Base-by-base conservation (phyloP, 768 basidiomycete genomes). In the Pisolithus microcarpus region DNA sequence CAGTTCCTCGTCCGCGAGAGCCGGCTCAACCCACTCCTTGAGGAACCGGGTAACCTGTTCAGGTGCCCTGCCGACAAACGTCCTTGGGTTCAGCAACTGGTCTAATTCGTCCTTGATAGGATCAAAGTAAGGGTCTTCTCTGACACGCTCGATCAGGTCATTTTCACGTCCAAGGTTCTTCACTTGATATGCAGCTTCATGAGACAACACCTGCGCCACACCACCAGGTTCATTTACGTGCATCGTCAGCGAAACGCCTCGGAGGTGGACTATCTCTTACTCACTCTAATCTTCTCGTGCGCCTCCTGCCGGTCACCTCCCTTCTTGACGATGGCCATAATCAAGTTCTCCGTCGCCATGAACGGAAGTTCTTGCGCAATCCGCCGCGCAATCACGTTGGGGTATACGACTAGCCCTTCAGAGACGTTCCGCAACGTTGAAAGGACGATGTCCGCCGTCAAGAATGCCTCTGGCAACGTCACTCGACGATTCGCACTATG, bases 271-370 rank as follows among this genome's bases (percentile, higher is more conserved):
- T 38, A 43, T 46, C 45, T 21, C 45, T 21, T n/a, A 70, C 75
- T 53, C 55, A 88, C 88, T 52, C 95, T 75, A 63, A 97, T 92
- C 71, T 90, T 87, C 71, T 97, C 96, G 65, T 98, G 96, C 7
- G 91, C 91, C 69, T 91, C 92, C 65, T 98, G 96, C 31, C 96
- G 79, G 69, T 98, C 94, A 1, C 94, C 95, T 19, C 91, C 91
- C 45, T 80, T 82, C 70, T 90, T 96, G 55, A 98, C 96, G 39
- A 99, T 81, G 1, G 92, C 92, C 96, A 99, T 98, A 71, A 98
- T 98, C 70, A 99, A 79, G 68, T 99, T 99, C 70, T 99, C 96
- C 2, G 96, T 99, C 4, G 95, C 93, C 96, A 99, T 98, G 79
- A 98, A 98, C 1, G 96, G 96, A 31, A 99, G 78, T 67, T 99